These are phyloP conservation scores for Coemansia sp. DNA, from an alignment of 192 early-diverging fungal species.

Conservation along the genomic window DNA sequence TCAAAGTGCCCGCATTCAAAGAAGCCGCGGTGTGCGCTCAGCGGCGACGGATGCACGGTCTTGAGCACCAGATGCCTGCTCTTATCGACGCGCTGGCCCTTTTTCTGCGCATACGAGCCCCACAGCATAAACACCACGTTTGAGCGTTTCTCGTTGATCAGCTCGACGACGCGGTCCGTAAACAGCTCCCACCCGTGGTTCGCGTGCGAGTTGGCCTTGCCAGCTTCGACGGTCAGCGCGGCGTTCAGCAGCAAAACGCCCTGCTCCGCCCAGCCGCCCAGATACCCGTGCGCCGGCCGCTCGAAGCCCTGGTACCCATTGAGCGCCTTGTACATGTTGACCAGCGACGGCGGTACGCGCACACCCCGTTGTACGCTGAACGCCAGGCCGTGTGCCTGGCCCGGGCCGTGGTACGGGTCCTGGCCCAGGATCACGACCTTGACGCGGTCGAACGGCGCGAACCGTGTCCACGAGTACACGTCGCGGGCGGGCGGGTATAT, in stretches of 20 bases:
- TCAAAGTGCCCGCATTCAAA: conserved; percentile 85
- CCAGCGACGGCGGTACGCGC: conserved; percentile 75
- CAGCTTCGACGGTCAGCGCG: conserved; percentile 76
- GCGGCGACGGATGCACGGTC: conserved; percentile 86
- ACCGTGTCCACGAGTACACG: conserved; percentile 85
- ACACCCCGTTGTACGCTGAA: conserved; percentile 87
- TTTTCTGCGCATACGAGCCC: conserved; percentile 88
- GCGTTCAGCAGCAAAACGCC: conserved; percentile 92
- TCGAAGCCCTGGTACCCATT: conserved; percentile 70
- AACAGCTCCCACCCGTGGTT: conserved; percentile 83
- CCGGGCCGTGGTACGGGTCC: conserved; percentile 72
- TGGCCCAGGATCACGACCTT: conserved; percentile 93
- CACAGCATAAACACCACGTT: conserved; percentile 93
- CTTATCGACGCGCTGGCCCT: conserved; percentile 69
- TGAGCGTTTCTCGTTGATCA: conserved; percentile 59
- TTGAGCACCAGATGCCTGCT: conserved; percentile 81
- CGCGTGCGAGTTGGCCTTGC: conserved; percentile 79
- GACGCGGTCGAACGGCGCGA: conserved; percentile 62
- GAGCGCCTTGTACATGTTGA: conserved; percentile 89
- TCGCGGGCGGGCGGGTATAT: conserved; percentile 74
- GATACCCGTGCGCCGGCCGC: conserved; percentile 72
- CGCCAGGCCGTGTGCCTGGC: conserved; percentile 88
- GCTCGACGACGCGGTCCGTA: conserved; percentile 77
- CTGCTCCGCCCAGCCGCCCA: conserved; percentile 79
- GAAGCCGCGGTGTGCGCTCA: conserved; percentile 84